These are phyloP conservation scores for Globisporangium yorkense DNA, from an alignment of 352 stramenopile species.

Conservation along the genomic window DNA sequence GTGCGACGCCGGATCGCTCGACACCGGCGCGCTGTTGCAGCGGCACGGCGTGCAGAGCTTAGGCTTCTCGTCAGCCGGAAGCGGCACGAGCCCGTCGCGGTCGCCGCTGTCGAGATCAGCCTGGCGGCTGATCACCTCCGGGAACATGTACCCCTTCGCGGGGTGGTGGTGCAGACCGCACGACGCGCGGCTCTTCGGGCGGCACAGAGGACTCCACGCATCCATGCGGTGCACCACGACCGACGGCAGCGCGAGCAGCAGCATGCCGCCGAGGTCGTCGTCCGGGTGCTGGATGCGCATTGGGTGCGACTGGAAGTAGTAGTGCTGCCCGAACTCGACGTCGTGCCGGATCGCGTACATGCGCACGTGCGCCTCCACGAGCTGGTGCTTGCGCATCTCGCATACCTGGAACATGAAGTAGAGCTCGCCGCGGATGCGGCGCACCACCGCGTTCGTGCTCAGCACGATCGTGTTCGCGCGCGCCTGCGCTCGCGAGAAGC, in stretches of 20 bases:
- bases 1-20: slow-evolving; percentile 20
- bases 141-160: slow-evolving; percentile 57
- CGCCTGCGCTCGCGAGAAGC: slow-evolving; percentile 87
- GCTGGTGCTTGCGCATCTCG: slow-evolving; percentile 91
- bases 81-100: slow-evolving; percentile 34
- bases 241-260: slow-evolving; percentile 87
- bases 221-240: slow-evolving; percentile 94
- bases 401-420: slow-evolving; percentile 94
- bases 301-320: slow-evolving; percentile 91
- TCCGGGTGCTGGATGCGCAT: slow-evolving; percentile 93
- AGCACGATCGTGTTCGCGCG: slow-evolving; percentile 93
- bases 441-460: slow-evolving; percentile 89
- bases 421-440: slow-evolving; percentile 79
- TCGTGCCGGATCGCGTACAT: slow-evolving; percentile 91
- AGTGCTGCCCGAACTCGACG: slow-evolving; percentile 53
- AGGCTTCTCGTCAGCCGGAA: slow-evolving; percentile 17
- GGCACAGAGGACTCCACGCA: slow-evolving; percentile 84
- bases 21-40: slow-evolving; percentile 20
- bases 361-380: slow-evolving; percentile 93
- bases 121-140: slow-evolving; percentile 49
- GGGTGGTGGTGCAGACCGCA: slow-evolving; percentile 66
- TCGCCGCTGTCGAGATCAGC: slow-evolving; percentile 61
- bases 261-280: slow-evolving; percentile 88
- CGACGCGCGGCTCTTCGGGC: slow-evolving; percentile 39
- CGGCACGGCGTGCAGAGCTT: slow-evolving; percentile 38